Evolutionary conservation across 2,329 filamentous ascomycete genomes (phyloP).

Genomic region (Taxawa tesnikishii): DNA sequence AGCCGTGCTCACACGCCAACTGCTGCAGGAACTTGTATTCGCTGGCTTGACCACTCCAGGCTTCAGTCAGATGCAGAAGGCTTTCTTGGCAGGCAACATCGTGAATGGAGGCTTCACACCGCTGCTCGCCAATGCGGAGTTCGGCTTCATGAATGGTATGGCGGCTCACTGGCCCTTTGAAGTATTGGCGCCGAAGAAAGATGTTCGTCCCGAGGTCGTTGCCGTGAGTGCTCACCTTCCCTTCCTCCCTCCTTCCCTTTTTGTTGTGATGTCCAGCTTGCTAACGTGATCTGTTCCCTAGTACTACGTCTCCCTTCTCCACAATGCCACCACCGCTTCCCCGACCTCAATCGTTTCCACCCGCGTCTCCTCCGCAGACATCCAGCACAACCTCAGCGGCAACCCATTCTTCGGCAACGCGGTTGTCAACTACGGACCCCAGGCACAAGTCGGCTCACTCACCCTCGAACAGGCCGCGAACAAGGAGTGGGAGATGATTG

Average conservation of each 20-base stretch:
- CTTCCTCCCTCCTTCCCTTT: background rate
- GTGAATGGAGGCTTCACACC: slow-evolving; percentile 9
- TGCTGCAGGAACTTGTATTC: slow-evolving; percentile 19
- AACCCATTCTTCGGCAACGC: slow-evolving; percentile 17
- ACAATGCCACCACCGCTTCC: slow-evolving; percentile 9
- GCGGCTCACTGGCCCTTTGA: slow-evolving; percentile 18
- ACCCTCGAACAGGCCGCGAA: slow-evolving; percentile 14
- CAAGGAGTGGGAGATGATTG: slow-evolving; percentile 12
- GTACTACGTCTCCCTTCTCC: slow-evolving; percentile 16
- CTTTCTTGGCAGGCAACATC: slow-evolving; percentile 10
- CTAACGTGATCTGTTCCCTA: slow-evolving; percentile 3
- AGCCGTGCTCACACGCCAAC: slow-evolving; percentile 9
- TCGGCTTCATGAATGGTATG: slow-evolving; percentile 12
- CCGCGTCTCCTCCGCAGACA: slow-evolving; percentile 10
- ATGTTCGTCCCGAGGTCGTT: slow-evolving; percentile 13
- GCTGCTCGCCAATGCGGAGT: slow-evolving; percentile 12
- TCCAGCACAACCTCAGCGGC: slow-evolving; percentile 7
- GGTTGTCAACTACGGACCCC: slow-evolving; percentile 13
- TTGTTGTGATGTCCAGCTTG: background rate
- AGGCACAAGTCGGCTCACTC: slow-evolving; percentile 7
- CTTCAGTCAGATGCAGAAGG: slow-evolving; percentile 21
- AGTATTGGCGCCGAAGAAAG: slow-evolving; percentile 13
- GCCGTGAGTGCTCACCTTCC: slow-evolving; percentile 7
- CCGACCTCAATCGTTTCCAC: background rate
- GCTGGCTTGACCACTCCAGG: slow-evolving; percentile 18